phyloP scores from a whole-genome alignment of 306 rosid genomes.

The Prosopis cineraria region DNA sequence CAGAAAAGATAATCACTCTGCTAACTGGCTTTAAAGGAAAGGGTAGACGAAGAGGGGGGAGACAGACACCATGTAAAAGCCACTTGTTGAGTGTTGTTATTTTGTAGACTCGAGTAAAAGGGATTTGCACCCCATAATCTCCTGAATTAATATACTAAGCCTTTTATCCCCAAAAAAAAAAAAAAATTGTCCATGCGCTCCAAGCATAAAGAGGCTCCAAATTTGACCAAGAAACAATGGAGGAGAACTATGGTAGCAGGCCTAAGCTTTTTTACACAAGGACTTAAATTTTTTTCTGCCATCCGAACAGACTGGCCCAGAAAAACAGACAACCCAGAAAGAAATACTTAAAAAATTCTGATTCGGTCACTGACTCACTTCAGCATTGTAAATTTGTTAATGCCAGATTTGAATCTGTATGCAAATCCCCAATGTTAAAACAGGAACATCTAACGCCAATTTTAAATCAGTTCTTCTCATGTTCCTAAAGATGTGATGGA shows the following conservation, averaged over 20 bases:
- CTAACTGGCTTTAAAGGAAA: neutral
- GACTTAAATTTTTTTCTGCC: neutral
- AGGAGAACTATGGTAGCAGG: constrained; percentile 6
- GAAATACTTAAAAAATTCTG: neutral
- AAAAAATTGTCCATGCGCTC: neutral
- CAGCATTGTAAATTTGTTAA: neutral
- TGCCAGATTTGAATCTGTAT: neutral
- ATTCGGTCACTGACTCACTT: neutral
- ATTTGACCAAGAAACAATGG: constrained; percentile 3
- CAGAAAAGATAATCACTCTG: neutral
- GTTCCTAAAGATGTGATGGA: neutral
- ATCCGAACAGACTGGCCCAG: neutral
- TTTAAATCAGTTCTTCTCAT: constrained; percentile 1
- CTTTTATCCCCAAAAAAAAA: neutral
- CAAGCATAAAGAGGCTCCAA: neutral
- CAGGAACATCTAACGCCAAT: neutral
- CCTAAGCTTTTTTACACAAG: neutral
- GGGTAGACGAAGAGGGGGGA: neutral
- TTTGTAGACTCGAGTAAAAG: neutral
- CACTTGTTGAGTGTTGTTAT: neutral
- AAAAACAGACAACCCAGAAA: neutral
- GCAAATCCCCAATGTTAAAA: constrained; percentile 16
- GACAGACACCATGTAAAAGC: neutral
- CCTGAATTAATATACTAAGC: neutral
- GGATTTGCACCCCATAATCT: neutral